A percentile compares a stretch with the other conserved stretches of the same genome.
phyloP scores from a whole-genome alignment of 805 yeast species.

The Scheffersomyces lignosus region DNA sequence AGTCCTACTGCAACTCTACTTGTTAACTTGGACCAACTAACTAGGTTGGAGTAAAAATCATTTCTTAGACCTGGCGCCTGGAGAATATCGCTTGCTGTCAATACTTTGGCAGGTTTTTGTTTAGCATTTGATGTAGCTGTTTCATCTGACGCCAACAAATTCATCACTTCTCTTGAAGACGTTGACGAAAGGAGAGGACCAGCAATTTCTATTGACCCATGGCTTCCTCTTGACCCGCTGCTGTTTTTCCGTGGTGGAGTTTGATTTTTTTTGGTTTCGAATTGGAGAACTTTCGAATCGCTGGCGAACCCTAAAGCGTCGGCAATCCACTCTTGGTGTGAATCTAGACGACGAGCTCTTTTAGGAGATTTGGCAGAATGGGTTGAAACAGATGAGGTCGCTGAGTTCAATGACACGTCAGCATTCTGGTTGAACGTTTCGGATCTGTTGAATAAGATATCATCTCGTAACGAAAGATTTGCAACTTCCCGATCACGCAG shows the following conservation, averaged over 20 bases:
- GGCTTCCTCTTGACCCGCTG: conserved; percentile 9
- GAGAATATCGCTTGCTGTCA: conserved; percentile 13
- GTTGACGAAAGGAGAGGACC: conserved; percentile 14
- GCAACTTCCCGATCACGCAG: conserved; percentile 2
- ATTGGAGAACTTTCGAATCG: conserved; percentile 42
- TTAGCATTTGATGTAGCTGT: not conserved
- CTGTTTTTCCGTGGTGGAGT: not conserved
- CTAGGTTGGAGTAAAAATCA: conserved; percentile 75
- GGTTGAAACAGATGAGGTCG: too few species aligned
- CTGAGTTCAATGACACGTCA: too few species aligned
- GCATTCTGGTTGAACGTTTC: too few species aligned
- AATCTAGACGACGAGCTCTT: not conserved
- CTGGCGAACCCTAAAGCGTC: conserved; percentile 49
- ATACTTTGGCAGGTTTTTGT: conserved; percentile 3
- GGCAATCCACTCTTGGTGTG: conserved; percentile 44
- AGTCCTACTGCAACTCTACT: conserved; percentile 66
- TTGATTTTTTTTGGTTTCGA: conserved; percentile 10
- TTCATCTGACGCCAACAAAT: conserved; percentile 7
- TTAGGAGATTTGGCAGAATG: conserved; percentile 1
- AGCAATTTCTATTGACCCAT: conserved; percentile 12
- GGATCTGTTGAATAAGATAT: conserved; percentile 12
- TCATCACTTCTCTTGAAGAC: conserved; percentile 9
- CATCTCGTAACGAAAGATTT: conserved; percentile 16
- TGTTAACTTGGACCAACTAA: conserved; percentile 64
- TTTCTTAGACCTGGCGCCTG: conserved; percentile 68